Conservation (phyloP, 78 protist genomes). For the Emiliania huxleyi region DNA sequence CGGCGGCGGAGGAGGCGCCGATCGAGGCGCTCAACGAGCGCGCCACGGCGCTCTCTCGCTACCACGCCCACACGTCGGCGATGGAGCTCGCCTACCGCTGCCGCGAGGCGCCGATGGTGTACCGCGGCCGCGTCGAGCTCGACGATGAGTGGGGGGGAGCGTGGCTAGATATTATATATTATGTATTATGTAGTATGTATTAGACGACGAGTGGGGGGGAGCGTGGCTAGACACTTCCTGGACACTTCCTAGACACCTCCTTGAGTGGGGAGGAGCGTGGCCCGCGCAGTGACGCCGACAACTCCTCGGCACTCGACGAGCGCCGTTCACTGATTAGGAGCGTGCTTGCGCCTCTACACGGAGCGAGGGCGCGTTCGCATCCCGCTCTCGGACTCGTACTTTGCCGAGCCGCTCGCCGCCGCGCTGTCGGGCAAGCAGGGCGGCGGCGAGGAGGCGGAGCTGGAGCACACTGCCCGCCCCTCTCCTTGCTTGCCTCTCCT, state of each 20-base stretch:
- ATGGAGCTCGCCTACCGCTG: conserved; percentile 19
- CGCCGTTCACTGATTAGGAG: too few relatives aligned
- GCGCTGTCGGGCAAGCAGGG: neutral
- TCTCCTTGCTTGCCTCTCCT: too few relatives aligned
- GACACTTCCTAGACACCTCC: too few relatives aligned
- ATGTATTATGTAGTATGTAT: too few relatives aligned
- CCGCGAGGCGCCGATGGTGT: conserved; percentile 6
- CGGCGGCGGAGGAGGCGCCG: neutral
- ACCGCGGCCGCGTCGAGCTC: neutral
- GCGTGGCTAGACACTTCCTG: too few relatives aligned
- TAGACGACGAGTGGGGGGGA: neutral
- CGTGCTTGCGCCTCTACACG: neutral
- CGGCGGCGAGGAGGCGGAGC: too few relatives aligned
- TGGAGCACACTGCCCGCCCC: too few relatives aligned
- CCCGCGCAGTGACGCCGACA: too few relatives aligned
- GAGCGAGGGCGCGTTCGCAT: neutral
- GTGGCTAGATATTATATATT: too few relatives aligned
- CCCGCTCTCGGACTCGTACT: conserved; percentile 10
- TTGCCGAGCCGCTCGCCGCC: conserved; percentile 10
- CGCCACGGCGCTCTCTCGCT: neutral
- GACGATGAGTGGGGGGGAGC: neutral
- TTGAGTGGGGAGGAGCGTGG: too few relatives aligned
- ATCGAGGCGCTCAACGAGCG: neutral
- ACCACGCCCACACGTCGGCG: neutral
- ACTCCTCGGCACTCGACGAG: too few relatives aligned